Percentiles rank a stretch among this genome's conserved stretches.
These are phyloP conservation scores for Aureobasidium sp. DNA, from an alignment of 2,329 filamentous ascomycete species.

Conservation along the genomic window DNA sequence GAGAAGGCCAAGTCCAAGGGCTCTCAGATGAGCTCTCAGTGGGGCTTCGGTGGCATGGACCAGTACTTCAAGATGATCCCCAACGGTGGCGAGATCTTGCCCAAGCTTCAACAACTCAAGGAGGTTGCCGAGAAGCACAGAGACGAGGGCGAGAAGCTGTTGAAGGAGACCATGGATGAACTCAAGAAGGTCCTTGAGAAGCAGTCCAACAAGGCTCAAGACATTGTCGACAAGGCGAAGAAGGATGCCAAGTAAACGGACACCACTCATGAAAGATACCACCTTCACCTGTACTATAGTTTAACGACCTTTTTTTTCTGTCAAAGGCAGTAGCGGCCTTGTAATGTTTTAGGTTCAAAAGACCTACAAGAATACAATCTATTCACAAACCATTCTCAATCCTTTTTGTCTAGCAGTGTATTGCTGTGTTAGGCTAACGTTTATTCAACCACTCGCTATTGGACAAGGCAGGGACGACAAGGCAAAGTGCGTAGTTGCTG, in stretches of 20 bases:
- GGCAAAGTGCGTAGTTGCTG: neutral
- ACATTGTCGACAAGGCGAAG: slow-evolving; percentile 50
- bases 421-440: too few species aligned
- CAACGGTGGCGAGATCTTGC: slow-evolving; percentile 54
- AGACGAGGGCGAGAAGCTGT: slow-evolving; percentile 59
- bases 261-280: neutral
- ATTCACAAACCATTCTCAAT: neutral
- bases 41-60: slow-evolving; percentile 39
- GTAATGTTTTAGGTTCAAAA: neutral
- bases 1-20: slow-evolving; percentile 51
- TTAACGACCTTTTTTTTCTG: slow-evolving; percentile 2
- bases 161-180: slow-evolving; percentile 62
- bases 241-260: slow-evolving; percentile 33
- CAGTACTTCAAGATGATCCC: slow-evolving; percentile 60
- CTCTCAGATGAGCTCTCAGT: slow-evolving; percentile 14
- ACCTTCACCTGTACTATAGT: slow-evolving; percentile 8
- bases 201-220: slow-evolving; percentile 48
- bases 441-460: too few species aligned
- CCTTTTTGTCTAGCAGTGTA: neutral
- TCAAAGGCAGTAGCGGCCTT: slow-evolving; percentile 2
- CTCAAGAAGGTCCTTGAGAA: slow-evolving; percentile 56
- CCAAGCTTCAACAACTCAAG: slow-evolving; percentile 57
- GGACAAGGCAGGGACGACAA: neutral
- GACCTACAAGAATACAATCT: neutral
- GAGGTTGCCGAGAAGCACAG: slow-evolving; percentile 60